Conservation (phyloP, 306 rosid genomes). For the Castanospermum australe region DNA sequence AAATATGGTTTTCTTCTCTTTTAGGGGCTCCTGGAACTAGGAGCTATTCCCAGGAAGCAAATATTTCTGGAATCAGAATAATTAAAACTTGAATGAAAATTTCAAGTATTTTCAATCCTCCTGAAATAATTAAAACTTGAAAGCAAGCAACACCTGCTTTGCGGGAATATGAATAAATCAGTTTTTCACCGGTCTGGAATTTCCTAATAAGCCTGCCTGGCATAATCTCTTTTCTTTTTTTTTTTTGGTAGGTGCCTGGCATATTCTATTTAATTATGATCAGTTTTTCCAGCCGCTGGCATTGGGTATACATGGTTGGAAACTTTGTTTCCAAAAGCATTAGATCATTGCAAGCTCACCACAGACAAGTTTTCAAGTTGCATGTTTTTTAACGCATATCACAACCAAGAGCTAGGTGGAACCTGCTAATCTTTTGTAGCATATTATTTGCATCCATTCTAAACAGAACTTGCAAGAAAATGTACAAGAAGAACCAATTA, state of each 20-base stretch:
- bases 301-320: too few relatives aligned
- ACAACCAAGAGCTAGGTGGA: neutral
- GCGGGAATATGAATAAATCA: too few relatives aligned
- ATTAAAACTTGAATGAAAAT: too few relatives aligned
- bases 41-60: neutral
- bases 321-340: neutral
- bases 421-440: too few relatives aligned
- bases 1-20: constrained; percentile 62
- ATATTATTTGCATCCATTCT: neutral
- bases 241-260: too few relatives aligned
- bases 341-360: too few relatives aligned
- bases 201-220: neutral
- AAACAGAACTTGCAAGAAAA: neutral
- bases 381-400: neutral
- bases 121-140: neutral
- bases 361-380: neutral
- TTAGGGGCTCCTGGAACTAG: constrained; percentile 34
- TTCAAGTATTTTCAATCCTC: neutral
- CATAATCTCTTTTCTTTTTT: too few relatives aligned
- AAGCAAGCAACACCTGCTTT: too few relatives aligned
- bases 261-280: too few relatives aligned
- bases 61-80: neutral
- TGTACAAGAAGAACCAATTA: neutral
- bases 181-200: neutral
- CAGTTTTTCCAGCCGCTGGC: too few relatives aligned